Base-by-base conservation (phyloP, 2,329 filamentous ascomycete species). In the Atkinsonella hypoxylon region DNA sequence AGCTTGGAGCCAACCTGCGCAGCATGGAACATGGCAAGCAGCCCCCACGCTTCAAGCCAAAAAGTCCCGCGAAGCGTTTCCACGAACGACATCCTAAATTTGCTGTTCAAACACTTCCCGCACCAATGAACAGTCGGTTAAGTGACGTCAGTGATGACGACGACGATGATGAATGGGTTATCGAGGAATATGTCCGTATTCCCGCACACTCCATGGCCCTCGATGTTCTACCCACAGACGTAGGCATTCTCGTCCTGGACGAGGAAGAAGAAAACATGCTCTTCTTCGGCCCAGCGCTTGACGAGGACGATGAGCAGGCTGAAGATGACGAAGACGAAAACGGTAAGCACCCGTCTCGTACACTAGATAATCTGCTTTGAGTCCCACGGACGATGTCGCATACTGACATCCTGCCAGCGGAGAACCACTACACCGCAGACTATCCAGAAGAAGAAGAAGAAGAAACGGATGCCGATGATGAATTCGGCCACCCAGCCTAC, bases 361-460 rank as follows among this genome's bases (percentile, higher is more conserved):
- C 26, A 26, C 26, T 26, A 2, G 8, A 26, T 1, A 8, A 26
- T 26, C 4, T 8, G 26, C 26, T 26, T 26, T 26, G 26, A 8
- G 26, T 26, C 26, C 26, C 26, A 26, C 26, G 2, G 8, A 8
- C 5, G 26, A 26, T 26, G 26, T 7, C 8, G 26, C 26, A 36
- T 57, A 50, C 51, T 51, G 44, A 55, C 54, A 31, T 38, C 11
- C 43, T 20, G 10, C 15, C 53, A 82, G 83, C 86, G 36, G 86
- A 90, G 62, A 84, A 88, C 59, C 82, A 88, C 65, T 89, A 89
- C 61, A 81, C 82, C 3, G 83, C 85, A 49, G 86, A 90, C 62
- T 90, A 90, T 57, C 86, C 86, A 0, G 86, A 90, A 54, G 85
- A 90, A 49, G 86, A 90, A 62, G 75, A 90, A 62, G 75, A 89